Base-by-base conservation (phyloP, 176 grass and related monocot species). In the Puya raimondii region DNA sequence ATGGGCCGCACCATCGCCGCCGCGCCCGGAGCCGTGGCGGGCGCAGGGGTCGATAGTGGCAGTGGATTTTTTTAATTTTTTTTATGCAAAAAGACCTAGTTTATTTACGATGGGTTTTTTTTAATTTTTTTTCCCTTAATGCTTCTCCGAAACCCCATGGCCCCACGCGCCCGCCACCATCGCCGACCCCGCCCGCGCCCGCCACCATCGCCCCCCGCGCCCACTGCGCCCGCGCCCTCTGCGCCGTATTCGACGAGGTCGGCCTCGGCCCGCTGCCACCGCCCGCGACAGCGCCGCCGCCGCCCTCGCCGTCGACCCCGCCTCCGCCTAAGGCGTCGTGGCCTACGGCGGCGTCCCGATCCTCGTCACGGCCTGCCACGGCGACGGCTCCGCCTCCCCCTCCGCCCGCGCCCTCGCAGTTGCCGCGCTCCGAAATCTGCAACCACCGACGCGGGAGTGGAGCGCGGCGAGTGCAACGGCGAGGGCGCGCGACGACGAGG, bases 311-410 rank as follows among this genome's bases (percentile, higher is more conserved):
- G 73, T 76, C 0, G 91, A 95, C 53, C 72, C 76, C 0, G 53
- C 76, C 1, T 80, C 72, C 74, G 79, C 86, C 6, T 95, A 86
- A 86, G 91, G 86, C 22, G 75, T 89, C 2, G 85, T 84, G 1
- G 91, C 91, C 3, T 95, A 95, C 63, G 91, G 91, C 47, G 91
- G 91, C 3, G 77, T 90, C 25, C 68, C 84, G 69, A 65, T 90
- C 64, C 77, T 95, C 68, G 52, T 95, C 48, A 79, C 79, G 53
- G 86, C 91, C 7, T 95, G 91, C 72, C 81, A 81, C 3, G 27
- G 27, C 27, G 27, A 29, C 27, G 27, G 27, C 27, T 78, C 84
- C 53, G 87, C 87, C 75, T 87, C 84, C 7, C 78, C 84, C 14
- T 80, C 91, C 17, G 70, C 82, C 3, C 68, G 66, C 16, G 42